phyloP scores from a whole-genome alignment of 2,329 filamentous ascomycete genomes.

The Teratosphaeria pseudoeucalypti region DNA sequence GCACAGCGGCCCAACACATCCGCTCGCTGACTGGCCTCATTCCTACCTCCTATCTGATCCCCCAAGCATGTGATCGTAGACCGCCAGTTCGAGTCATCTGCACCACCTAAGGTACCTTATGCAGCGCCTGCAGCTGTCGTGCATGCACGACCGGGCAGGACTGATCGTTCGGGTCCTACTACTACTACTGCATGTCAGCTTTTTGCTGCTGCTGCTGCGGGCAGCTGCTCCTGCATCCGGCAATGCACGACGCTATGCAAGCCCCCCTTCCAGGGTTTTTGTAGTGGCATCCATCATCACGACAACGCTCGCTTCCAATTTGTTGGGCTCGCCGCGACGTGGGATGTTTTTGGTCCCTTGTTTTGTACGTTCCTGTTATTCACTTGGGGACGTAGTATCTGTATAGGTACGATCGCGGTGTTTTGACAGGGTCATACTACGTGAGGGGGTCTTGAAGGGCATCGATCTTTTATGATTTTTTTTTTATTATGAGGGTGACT shows the following conservation, averaged over 20 bases:
- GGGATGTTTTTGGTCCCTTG: no score
- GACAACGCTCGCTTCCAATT: not conserved
- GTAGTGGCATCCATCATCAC: no score
- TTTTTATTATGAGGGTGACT: no score
- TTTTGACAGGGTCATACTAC: no score
- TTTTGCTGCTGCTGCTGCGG: not conserved
- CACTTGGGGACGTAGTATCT: no score
- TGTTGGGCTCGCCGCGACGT: not conserved
- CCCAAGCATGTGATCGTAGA: not conserved
- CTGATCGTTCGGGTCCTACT: not conserved
- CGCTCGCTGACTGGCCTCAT: not conserved
- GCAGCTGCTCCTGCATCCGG: not conserved
- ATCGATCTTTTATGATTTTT: no score
- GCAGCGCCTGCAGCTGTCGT: not conserved
- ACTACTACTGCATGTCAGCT: not conserved
- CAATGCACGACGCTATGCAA: no score
- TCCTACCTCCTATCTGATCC: not conserved
- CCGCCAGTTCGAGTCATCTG: not conserved
- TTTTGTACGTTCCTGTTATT: no score
- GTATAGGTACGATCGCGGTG: no score
- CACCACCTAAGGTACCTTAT: not conserved
- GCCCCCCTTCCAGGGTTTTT: not conserved
- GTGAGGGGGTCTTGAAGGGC: no score
- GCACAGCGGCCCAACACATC: not conserved
- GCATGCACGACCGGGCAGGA: not conserved